phyloP scores from a whole-genome alignment of 2,329 filamentous ascomycete genomes.

The Trichoderma endophyticum region DNA sequence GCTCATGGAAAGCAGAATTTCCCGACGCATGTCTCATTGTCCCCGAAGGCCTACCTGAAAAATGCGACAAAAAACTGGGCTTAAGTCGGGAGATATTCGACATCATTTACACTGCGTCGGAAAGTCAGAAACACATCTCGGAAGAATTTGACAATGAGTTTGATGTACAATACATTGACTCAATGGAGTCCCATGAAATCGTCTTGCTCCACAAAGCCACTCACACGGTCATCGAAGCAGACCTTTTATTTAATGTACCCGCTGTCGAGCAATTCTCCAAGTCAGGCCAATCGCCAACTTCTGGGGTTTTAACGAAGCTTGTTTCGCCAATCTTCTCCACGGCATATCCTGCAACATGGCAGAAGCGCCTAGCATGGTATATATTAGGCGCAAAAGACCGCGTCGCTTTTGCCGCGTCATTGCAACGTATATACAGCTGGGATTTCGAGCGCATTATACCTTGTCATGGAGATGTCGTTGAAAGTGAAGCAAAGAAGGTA shows the following conservation, averaged over 20 bases:
- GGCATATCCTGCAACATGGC: background rate
- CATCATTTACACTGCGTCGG: background rate
- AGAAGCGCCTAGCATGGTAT: background rate
- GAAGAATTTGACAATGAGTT: background rate
- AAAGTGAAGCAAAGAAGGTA: background rate
- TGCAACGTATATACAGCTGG: background rate
- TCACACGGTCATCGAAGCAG: background rate
- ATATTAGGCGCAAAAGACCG: background rate
- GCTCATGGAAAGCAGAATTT: background rate
- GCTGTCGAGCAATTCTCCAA: background rate
- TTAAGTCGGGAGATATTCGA: background rate
- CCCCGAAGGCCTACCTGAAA: background rate
- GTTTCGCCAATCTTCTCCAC: background rate
- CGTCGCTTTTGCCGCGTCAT: background rate
- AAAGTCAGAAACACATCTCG: background rate
- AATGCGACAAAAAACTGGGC: background rate
- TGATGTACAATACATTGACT: background rate
- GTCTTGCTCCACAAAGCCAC: background rate
- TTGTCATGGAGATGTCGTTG: background rate
- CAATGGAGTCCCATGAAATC: background rate
- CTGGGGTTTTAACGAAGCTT: background rate
- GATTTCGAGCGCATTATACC: background rate
- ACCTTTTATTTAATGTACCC: background rate
- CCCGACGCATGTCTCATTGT: background rate
- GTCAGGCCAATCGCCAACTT: background rate